These are phyloP conservation scores for Mycena vulgaris DNA, from an alignment of 768 basidiomycete genomes.

Conservation along the genomic window DNA sequence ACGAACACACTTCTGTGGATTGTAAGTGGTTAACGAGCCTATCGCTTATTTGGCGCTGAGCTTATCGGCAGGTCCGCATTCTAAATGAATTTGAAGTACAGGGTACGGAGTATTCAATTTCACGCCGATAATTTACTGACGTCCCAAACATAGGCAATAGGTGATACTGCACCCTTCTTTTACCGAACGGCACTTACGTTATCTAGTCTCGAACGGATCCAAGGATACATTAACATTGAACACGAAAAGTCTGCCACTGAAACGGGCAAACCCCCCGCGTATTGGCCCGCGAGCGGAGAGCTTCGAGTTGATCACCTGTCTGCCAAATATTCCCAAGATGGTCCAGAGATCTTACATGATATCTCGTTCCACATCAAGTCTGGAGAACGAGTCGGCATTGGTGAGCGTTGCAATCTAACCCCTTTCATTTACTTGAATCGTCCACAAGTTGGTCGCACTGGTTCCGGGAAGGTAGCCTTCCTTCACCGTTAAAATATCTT, in stretches of 20 bases:
- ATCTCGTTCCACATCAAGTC: conserved; percentile 66
- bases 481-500: background rate
- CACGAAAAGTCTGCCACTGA: conserved; percentile 61
- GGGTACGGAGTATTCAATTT: background rate
- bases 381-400: conserved; percentile 71
- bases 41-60: no score
- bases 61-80: no score
- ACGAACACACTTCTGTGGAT: conserved; percentile 38
- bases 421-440: background rate
- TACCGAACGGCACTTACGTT: background rate
- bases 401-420: conserved; percentile 32
- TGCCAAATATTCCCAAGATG: conserved; percentile 68
- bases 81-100: conserved; percentile 17
- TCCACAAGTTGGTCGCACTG: conserved; percentile 61
- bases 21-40: no score
- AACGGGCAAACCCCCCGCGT: conserved; percentile 68
- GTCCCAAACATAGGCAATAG: background rate
- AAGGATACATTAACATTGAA: conserved; percentile 72
- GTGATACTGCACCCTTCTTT: background rate
- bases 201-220: conserved; percentile 75
- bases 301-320: conserved; percentile 68
- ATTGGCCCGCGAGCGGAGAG: conserved; percentile 76
- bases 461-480: conserved; percentile 60
- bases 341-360: conserved; percentile 68
- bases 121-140: background rate